Base-by-base conservation (phyloP, 75 land plant species). In the Adiantum capillusveneris region DNA sequence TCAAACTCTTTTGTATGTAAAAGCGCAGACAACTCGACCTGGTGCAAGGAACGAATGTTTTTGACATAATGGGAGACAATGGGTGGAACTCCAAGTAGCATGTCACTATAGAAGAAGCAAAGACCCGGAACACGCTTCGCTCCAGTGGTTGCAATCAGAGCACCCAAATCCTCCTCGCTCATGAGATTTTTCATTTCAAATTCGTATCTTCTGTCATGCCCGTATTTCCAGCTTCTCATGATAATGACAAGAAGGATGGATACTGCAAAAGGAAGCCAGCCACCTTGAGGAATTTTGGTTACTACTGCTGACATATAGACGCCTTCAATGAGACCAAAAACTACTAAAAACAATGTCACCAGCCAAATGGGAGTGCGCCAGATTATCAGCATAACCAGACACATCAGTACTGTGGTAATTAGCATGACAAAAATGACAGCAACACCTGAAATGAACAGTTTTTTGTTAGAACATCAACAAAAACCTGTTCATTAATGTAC, bases 181-280 rank as follows among this genome's bases (percentile, higher is more conserved):
- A 83, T 68, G 31, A 75, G 80, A 66, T 78, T 76, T 1, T 54
- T 59, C 62, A 68, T 55, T 46, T 87, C 91, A 50, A 69, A 83
- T 11, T 69, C 79, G 5, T 63, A 46, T 57, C 73, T 80, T 50
- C 67, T 78, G 20, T 68, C 59, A 31, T 77, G 70, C 42, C 91
- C 86, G 44, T 83, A 71, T n/a, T 61, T 73, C 91, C 91, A 83
- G 21, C 72, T 67, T 29, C 75, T 71, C 76, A 78, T 80, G 2
- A 82, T 65, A 14, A 70, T 44, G 3, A 77, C 66, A 29, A 87
- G 74, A 34, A 78, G 18, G 0, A 68, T 14, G 1, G 84, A 82
- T 9, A 87, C 68, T 36, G 77, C 84, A 52, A 87, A 78, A 21
- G 91, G 91, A 29, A 87, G 58, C 86, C 91, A 87, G 46, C 91